Conservation (phyloP, 192 early-diverging fungal species). For the Coemansia sp. region DNA sequence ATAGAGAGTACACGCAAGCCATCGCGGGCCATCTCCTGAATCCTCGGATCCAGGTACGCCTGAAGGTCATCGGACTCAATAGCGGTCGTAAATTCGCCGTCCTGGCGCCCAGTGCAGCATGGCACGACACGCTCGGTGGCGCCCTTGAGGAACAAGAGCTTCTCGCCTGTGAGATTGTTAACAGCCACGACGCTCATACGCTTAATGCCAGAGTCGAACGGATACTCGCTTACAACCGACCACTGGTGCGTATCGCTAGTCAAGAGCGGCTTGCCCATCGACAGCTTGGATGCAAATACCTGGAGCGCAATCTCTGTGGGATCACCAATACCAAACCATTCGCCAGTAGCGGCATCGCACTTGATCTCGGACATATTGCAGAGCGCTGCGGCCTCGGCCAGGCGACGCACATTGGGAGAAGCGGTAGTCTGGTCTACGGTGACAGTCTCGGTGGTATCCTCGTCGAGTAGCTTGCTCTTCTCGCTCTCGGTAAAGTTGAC, state of each 20-base stretch:
- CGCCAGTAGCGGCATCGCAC: constrained; percentile 61
- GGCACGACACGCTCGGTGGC: constrained; percentile 87
- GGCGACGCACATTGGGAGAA: constrained; percentile 50
- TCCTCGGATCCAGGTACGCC: constrained; percentile 60
- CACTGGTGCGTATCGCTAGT: constrained; percentile 48
- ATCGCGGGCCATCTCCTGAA: constrained; percentile 72
- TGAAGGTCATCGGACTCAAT: constrained; percentile 48
- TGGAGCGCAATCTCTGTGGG: constrained; percentile 94
- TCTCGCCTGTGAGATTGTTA: constrained; percentile 37
- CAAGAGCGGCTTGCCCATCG: constrained; percentile 72
- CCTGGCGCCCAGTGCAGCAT: constrained; percentile 64
- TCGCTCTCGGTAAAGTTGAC: constrained; percentile 35
- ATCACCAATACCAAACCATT: constrained; percentile 82
- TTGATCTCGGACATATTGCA: constrained; percentile 84
- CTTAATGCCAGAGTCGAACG: constrained; percentile 79
- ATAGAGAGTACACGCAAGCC: constrained; percentile 87
- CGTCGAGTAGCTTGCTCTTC: constrained; percentile 11
- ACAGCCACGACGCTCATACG: constrained; percentile 86
- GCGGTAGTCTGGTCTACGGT: constrained; percentile 47
- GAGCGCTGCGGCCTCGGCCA: constrained; percentile 69
- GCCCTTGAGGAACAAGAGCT: constrained; percentile 80
- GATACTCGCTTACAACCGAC: constrained; percentile 64
- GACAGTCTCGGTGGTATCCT: constrained; percentile 17
- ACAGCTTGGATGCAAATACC: constrained; percentile 80
- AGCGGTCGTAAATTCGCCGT: constrained; percentile 32